Evolutionary conservation across 83 land plant genomes (phyloP), one percentile per base, ranked within the genome.

Genomic region (Picea abies): DNA sequence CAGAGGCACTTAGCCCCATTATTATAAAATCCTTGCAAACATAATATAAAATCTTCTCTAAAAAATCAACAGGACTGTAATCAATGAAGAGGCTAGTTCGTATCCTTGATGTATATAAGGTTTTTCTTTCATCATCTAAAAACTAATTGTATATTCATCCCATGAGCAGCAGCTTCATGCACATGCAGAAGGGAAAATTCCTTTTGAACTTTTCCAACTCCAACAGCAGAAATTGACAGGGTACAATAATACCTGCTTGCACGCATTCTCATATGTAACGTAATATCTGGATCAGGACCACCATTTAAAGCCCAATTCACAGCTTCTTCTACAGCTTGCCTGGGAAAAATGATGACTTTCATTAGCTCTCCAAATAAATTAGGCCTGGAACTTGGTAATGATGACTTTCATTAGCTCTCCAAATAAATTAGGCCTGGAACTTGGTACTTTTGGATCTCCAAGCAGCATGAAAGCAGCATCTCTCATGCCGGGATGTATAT

Each of bases 291-390:
- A 35, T 35, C 35, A 35, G 35, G 35, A 35, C 35, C 35, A 35
- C 35, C 35, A 35, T 35, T 35, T 35, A 35, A 82, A 79, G 86
- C 96, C 94, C 96, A 93, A 62, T 92, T 72, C 35, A 96, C 90
- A 61, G 98, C 98, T 66, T 89, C 88, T 73, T 89, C 80, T 61
- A 96, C 85, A 78, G 78, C 82, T 56, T 81, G 65, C 26, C 87
- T 82, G 52, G 98, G 99, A 58, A 86, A 86, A 25, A 96, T 83
- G 58, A 95, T 85, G 41, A 89, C 85, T 58, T 88, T 86, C 88
- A 95, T 85, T 37, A 95, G 87, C 82, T 96, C 99, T 37, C 99
- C 99, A 86, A 94, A 96, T 11, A 88, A 85, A 85, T 96, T 96
- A 67, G 98, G 92, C 49, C 95, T 84, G 29, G 96, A 96, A 81